Conservation (phyloP, 2,329 filamentous ascomycete species). For the Shiraia bambusicola region DNA sequence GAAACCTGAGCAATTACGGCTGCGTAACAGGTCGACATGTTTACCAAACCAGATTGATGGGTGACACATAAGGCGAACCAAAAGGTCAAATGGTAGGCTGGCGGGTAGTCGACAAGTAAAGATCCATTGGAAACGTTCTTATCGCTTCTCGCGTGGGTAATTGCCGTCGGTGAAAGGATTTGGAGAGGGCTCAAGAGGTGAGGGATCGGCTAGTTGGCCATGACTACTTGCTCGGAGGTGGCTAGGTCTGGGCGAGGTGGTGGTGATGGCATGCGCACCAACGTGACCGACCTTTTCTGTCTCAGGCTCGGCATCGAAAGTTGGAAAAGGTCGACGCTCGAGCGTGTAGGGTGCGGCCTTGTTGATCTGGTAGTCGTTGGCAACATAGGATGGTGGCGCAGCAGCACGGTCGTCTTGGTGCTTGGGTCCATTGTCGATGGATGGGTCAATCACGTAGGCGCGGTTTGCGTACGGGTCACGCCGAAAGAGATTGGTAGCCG, state of each 20-base stretch:
- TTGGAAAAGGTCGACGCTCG: constrained; percentile 47
- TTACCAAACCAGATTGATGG: constrained; percentile 21
- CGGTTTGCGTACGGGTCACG: constrained; percentile 64
- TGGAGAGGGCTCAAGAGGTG: constrained; percentile 42
- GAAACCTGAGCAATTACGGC: constrained; percentile 48
- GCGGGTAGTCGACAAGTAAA: constrained; percentile 21
- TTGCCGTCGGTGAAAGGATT: constrained; percentile 38
- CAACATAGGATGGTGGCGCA: constrained; percentile 46
- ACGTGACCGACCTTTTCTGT: constrained; percentile 49
- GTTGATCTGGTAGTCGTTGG: constrained; percentile 47
- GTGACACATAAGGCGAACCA: constrained; percentile 48
- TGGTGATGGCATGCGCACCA: constrained; percentile 45
- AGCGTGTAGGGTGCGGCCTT: constrained; percentile 51
- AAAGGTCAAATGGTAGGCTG: constrained; percentile 49
- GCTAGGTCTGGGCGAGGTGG: constrained; percentile 44
- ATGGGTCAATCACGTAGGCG: constrained; percentile 38
- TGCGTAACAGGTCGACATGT: constrained; percentile 37
- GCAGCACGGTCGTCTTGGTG: constrained; percentile 29
- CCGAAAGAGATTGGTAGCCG: constrained; percentile 61
- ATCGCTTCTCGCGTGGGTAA: constrained; percentile 22
- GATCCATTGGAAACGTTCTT: constrained; percentile 46
- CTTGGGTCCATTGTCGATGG: constrained; percentile 22
- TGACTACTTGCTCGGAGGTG: constrained; percentile 50
- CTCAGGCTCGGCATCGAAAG: constrained; percentile 38
- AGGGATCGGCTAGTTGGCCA: constrained; percentile 47